A percentile compares a stretch with the other conserved stretches of the same genome.
phyloP scores from a whole-genome alignment of 306 rosid genomes.

The Vigna radiata region DNA sequence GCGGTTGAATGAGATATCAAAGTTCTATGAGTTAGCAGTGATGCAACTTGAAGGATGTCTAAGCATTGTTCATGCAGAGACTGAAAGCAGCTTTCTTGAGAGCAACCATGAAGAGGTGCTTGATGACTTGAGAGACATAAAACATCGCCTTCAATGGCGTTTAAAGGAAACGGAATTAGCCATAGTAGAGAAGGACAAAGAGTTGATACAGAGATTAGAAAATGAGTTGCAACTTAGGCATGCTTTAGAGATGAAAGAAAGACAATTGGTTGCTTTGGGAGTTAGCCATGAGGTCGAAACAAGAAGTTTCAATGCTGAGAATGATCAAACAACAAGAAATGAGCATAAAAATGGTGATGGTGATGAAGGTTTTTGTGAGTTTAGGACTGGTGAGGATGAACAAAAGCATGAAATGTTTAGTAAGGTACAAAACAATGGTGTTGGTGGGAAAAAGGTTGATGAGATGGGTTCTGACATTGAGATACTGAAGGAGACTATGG shows the following conservation, averaged over 20 bases:
- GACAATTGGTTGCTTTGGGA: constrained; percentile 52
- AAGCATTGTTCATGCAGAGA: constrained; percentile 68
- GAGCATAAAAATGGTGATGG: constrained; percentile 35
- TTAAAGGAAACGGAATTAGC: constrained; percentile 72
- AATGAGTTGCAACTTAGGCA: constrained; percentile 58
- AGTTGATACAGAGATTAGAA: constrained; percentile 55
- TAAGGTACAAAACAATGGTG: constrained; percentile 43
- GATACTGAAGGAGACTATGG: constrained; percentile 74
- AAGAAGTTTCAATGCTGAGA: constrained; percentile 39
- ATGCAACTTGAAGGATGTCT: constrained; percentile 91
- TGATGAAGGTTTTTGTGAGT: constrained; percentile 47
- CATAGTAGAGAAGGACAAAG: constrained; percentile 71
- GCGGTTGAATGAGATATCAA: constrained; percentile 80
- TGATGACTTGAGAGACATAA: constrained; percentile 67
- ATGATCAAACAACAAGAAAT: constrained; percentile 29
- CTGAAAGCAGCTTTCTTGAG: constrained; percentile 55
- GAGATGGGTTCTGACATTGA: constrained; percentile 88
- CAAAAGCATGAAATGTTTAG: constrained; percentile 44
- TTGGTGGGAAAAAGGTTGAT: constrained; percentile 62
- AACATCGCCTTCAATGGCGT: constrained; percentile 72
- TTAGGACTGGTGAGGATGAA: constrained; percentile 60
- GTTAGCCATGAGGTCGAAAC: constrained; percentile 43
- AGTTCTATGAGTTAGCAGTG: constrained; percentile 84
- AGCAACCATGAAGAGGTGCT: constrained; percentile 68
- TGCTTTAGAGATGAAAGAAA: constrained; percentile 62